phyloP scores from a whole-genome alignment of 148 eudicot genomes.

The Pharnaceum exiguum region DNA sequence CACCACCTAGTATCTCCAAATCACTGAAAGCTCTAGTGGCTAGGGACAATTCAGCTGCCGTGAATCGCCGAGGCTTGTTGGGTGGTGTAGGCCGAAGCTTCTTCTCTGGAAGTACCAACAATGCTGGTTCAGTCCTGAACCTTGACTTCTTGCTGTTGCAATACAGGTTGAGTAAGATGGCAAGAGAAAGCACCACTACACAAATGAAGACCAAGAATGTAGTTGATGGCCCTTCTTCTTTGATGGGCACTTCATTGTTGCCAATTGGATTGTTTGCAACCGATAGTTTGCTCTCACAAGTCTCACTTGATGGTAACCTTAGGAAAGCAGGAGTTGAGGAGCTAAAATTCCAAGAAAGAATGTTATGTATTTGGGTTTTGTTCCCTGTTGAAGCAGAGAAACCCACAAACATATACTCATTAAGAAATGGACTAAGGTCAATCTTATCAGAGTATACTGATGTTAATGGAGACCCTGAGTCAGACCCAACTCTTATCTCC shows the following conservation, averaged over 20 bases:
- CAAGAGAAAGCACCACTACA: conserved; percentile 39
- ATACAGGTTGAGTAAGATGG: conserved; percentile 35
- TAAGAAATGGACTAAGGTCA: conserved; percentile 49
- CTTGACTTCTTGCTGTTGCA: conserved; percentile 32
- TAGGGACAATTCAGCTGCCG: conserved; percentile 36
- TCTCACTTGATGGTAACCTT: conserved; percentile 40
- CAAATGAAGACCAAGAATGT: conserved; percentile 54
- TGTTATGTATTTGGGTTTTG: conserved; percentile 54
- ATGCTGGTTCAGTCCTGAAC: neutral
- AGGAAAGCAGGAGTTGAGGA: conserved; percentile 48
- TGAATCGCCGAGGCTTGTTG: conserved; percentile 58
- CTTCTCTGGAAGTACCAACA: conserved; percentile 26
- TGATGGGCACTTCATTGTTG: neutral
- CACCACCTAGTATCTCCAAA: conserved; percentile 47
- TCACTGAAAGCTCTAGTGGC: conserved; percentile 63
- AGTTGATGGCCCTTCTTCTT: conserved; percentile 25
- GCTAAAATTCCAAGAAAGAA: conserved; percentile 77
- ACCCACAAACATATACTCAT: conserved; percentile 84
- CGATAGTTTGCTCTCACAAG: conserved; percentile 49
- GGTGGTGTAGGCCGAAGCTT: conserved; percentile 56
- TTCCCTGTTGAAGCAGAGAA: conserved; percentile 90
- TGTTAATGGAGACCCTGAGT: conserved; percentile 14
- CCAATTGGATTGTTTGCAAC: conserved; percentile 13
- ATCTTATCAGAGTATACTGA: conserved; percentile 45
- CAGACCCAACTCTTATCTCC: conserved; percentile 44